Percentiles rank a stretch among this genome's conserved stretches.
These are phyloP conservation scores for Nigrospora osmanthi DNA, from an alignment of 2,329 filamentous ascomycete species.

Conservation along the genomic window DNA sequence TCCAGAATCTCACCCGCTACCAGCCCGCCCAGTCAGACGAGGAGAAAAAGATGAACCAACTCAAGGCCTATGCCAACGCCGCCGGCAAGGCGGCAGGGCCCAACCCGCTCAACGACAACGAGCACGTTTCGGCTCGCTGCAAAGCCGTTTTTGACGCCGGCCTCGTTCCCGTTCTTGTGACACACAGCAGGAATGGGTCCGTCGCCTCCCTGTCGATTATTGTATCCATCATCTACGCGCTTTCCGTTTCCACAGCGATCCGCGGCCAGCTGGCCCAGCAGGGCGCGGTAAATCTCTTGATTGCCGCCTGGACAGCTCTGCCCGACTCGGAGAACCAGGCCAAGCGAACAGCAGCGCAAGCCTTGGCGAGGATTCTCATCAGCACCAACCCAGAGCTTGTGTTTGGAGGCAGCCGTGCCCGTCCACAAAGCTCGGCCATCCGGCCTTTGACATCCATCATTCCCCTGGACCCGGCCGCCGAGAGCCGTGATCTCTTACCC, in stretches of 20 bases:
- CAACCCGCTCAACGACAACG: conserved; percentile 67
- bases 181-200: conserved; percentile 66
- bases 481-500: conserved; percentile 72
- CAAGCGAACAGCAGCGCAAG: conserved; percentile 63
- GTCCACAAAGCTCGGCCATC: conserved; percentile 71
- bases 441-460: conserved; percentile 73
- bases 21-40: conserved; percentile 74
- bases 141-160: conserved; percentile 71
- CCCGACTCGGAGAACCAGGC: conserved; percentile 38
- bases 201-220: conserved; percentile 63
- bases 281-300: conserved; percentile 80
- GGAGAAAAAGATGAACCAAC: conserved; percentile 81
- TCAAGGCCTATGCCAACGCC: conserved; percentile 91
- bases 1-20: conserved; percentile 79
- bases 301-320: conserved; percentile 61
- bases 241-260: conserved; percentile 66
- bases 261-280: conserved; percentile 82
- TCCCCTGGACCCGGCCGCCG: conserved; percentile 50
- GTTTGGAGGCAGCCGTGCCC: conserved; percentile 70
- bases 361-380: conserved; percentile 77
- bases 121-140: conserved; percentile 69
- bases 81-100: conserved; percentile 55
- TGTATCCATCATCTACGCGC: conserved; percentile 66
- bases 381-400: conserved; percentile 78
- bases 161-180: conserved; percentile 68